Base-by-base conservation (phyloP, 2,329 filamentous ascomycete species). In the Fusarium sp. region DNA sequence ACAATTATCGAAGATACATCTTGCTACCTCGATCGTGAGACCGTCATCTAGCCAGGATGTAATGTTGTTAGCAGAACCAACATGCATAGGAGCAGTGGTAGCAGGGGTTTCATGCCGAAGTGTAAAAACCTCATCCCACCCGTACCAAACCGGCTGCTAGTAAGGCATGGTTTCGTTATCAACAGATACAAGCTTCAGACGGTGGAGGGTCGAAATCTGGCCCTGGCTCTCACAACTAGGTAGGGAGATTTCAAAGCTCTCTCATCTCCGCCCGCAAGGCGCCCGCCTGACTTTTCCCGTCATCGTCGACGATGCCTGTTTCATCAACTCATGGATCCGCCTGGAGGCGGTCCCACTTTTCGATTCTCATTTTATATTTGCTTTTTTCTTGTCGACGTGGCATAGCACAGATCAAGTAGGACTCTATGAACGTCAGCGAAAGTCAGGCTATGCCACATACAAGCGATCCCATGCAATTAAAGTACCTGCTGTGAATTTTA, bases 41-140 rank as follows among this genome's bases (percentile, higher is more conserved):
- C 17, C 34, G 11, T 20, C 26, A 11, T 14, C n/a, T 18, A 15
- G 36, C 40, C 24, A 49, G 45, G n/a, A 36, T 49, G 24, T 42
- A 40, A n/a, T 39, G 5, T 11, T 33, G 22, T 48, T 53, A n/a
- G 9, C n/a, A 43, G 5, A 33, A 43, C 61, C 63, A 66, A 52
- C 63, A 33, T 36, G 34, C 61, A 66, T 66, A 38, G 18, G n/a
- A 9, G 6, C 11, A 49, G 24, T 17, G 2, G 3, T 20, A 50
- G 7, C 52, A 52, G 36, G 61, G 61, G 11, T 13, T 4, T 24
- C 20, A 5, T 4, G 14, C 3, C n/a, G 15, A 63, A 55, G 4
- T 61, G 57, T 9, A 62, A 42, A 63, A 63, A 56, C 31, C 31
- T 10, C 28, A 39, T 9, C 22, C 45, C 54, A 38, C 31, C 31